Base-by-base conservation (phyloP, 208 protist species). In the Trypanosoma platydactyli region DNA sequence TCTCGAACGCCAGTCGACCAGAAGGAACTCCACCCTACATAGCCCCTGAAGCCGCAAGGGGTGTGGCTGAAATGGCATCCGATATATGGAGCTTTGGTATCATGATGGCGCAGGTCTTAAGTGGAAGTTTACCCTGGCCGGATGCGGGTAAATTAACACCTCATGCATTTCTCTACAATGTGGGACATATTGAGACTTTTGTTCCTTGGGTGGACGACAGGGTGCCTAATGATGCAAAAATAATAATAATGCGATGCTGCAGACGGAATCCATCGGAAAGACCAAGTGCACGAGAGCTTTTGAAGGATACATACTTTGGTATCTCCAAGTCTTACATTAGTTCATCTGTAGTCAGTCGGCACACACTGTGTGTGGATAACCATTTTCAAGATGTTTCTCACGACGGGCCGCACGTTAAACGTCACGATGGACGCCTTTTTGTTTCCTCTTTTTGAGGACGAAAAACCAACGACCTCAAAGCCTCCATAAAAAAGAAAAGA, bases 31-130 rank as follows among this genome's bases (percentile, higher is more conserved):
- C 86, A 16, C 76, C 82, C 4, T 93, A 89, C 71, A 89, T 88
- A 35, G 78, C 86, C 0, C 89, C 89, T 40, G 89, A 95, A 71
- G 81, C 86, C 5, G 72, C 79, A 22, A 33, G 79, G 1, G 83
- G 83, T 12, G 67, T 72, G 33, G 81, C 80, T 42, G 79, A 68
- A 52, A 67, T 76, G 38, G 58, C 71, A n/a, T 83, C 81, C 3
- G 89, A 95, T 57, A 79, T 95, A 41, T 95, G 81, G 87, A 90
- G 82, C 73, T 91, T 93, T 57, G 89, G 89, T 40, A 89, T 95
- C 44, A 91, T 83, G 41, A 71, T 92, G 57, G 80, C 76, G 3
- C 65, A 86, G 61, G 81, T 95, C 64, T 74, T 93, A 49, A 92
- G 79, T 3, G 80, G 81, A 0, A 52, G 70, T 49, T 71, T 92